Base-by-base conservation (phyloP, 352 stramenopile genomes). In the Globisporangium recalcitrans region DNA sequence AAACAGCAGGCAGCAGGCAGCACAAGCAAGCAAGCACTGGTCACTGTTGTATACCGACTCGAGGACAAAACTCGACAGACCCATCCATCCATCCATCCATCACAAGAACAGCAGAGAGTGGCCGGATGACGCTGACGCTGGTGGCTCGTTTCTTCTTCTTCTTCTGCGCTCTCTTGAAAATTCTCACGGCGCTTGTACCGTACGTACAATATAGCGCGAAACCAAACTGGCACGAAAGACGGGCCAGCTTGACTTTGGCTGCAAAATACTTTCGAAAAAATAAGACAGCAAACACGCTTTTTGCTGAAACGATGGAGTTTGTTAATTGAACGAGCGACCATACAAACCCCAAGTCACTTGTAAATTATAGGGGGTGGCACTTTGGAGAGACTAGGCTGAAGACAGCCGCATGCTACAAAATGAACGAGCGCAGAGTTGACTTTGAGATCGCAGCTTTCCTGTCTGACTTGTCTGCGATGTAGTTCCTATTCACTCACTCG, bases 111-210 rank as follows among this genome's bases (percentile, higher is more conserved):
- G 38, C 42, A 49, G 42, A 48, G 42, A 49, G 42, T 49, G 42
- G 21, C 42, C 42, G 10, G 21, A 49, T 46, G 38, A 46, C 16
- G 38, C 38, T 34, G 31, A 34, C 31, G 31, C 8, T 34, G 36
- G 36, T 52, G 46, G 46, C 46, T 52, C 46, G 46, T 31, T 55
- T 38, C 48, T 55, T 55, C 48, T 32, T 16, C 24, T 36, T 44
- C 36, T 46, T 46, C 38, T 13, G 51, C 16, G 51, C 51, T 56
- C 51, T 56, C 51, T 56, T 56, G 51, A 56, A 56, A 56, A 27
- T 56, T 56, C 51, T 24, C 34, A 21, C 21, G 38, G 38, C 38
- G 21, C 9, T 10, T 8, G 38, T 46, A 46, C 38, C 5, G 38
- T 46, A 46, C 26, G 11, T 1, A 27, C 47, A 22, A 13, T 53